A percentile compares a stretch with the other conserved stretches of the same genome.
Conservation (phyloP, 306 rosid genomes). For the Arachis hypogaea region DNA sequence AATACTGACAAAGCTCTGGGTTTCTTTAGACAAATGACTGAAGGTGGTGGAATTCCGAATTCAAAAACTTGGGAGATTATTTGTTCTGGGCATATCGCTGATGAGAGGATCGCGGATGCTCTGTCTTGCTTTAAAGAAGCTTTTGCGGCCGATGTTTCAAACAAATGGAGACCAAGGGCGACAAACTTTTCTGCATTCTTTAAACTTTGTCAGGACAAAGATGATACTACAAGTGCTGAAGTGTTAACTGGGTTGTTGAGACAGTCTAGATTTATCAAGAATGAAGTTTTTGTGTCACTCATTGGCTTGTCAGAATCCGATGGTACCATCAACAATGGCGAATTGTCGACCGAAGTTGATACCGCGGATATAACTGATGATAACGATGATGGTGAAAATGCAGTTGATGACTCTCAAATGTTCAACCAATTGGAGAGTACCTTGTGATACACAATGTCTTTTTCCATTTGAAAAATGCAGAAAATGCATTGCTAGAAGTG, state of each 20-base stretch:
- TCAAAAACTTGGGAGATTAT: constrained; percentile 86
- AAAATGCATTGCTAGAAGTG: constrained; percentile 27
- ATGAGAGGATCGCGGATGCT: constrained; percentile 60
- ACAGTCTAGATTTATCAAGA: constrained; percentile 51
- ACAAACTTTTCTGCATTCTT: constrained; percentile 54
- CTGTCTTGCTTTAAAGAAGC: constrained; percentile 79
- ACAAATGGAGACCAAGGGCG: constrained; percentile 78
- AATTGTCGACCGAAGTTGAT: constrained; percentile 30
- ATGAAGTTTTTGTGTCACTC: constrained; percentile 57
- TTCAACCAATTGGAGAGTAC: constrained; percentile 53
- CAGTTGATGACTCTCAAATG: constrained; percentile 58
- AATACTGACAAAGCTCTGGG: constrained; percentile 56
- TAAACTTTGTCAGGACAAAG: constrained; percentile 61
- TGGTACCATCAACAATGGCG: constrained; percentile 36
- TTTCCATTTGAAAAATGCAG: not conserved
- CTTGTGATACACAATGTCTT: constrained; percentile 37
- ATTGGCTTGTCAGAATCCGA: constrained; percentile 52
- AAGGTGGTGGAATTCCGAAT: constrained; percentile 76
- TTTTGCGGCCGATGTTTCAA: constrained; percentile 57
- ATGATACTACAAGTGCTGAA: constrained; percentile 60
- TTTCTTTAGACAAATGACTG: constrained; percentile 60
- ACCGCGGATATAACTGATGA: constrained; percentile 31
- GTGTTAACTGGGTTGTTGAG: constrained; percentile 57
- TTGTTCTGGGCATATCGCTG: constrained; percentile 63
- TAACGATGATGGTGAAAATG: constrained; percentile 35